phyloP scores from a whole-genome alignment of 768 basidiomycete species.

The Clavulina sp. region DNA sequence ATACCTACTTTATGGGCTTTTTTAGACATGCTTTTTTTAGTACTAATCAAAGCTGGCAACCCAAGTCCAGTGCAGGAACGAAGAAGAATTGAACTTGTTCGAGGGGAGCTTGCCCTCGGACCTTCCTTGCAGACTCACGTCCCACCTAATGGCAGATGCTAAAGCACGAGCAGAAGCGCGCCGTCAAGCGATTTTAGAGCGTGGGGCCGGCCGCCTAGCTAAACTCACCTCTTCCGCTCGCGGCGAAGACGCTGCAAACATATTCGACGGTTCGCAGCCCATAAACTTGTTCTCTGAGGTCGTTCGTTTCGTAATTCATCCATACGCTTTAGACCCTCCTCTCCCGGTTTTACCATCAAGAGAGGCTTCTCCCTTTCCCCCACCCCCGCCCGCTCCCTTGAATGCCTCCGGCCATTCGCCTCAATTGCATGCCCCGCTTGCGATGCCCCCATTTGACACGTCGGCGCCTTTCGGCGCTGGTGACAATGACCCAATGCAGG shows the following conservation, averaged over 20 bases:
- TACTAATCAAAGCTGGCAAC: too few species aligned
- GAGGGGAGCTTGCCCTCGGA: too few species aligned
- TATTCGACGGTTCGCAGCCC: constrained; percentile 31
- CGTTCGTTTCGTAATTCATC: too few species aligned
- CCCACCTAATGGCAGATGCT: background rate
- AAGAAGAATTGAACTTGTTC: too few species aligned
- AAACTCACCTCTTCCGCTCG: constrained; percentile 62
- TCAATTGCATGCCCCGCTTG: too few species aligned
- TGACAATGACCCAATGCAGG: background rate
- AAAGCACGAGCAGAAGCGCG: constrained; percentile 58
- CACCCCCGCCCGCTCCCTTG: constrained; percentile 10
- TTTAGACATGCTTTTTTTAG: background rate
- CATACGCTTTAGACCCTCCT: constrained; percentile 27
- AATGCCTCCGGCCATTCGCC: background rate
- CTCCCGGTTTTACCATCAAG: constrained; percentile 21
- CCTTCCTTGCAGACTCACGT: background rate
- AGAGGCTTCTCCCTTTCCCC: constrained; percentile 20
- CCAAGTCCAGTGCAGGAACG: too few species aligned
- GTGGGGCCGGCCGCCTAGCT: constrained; percentile 56
- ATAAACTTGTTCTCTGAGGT: too few species aligned
- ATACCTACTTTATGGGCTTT: background rate
- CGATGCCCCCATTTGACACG: too few species aligned
- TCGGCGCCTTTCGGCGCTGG: background rate
- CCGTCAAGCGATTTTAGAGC: constrained; percentile 53
- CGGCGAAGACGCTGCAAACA: constrained; percentile 42